Evolutionary conservation across 257 asterid species (phyloP).

Genomic region (Nicotiana paniculata): DNA sequence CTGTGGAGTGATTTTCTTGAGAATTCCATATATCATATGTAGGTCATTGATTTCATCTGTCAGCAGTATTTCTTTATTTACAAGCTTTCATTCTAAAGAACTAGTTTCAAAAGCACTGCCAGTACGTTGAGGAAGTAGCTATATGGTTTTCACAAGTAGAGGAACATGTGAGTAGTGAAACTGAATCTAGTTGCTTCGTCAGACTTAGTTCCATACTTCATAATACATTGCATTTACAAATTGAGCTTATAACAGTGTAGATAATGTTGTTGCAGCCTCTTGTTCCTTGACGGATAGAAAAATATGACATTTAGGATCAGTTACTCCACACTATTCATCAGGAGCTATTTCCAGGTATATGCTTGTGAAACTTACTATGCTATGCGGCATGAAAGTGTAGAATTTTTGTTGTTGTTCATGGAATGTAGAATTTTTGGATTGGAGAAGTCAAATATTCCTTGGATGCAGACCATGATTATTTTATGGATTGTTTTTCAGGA

Average conservation of each 20-base stretch:
- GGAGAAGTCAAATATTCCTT: background rate
- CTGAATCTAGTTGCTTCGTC: background rate
- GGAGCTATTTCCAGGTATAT: conserved; percentile 65
- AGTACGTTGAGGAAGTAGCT: background rate
- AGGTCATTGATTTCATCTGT: background rate
- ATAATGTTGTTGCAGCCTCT: background rate
- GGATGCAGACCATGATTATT: background rate
- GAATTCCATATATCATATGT: background rate
- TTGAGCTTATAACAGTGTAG: background rate
- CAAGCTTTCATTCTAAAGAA: background rate
- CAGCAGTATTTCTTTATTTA: background rate
- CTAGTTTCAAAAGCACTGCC: background rate
- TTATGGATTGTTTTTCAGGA: conserved; percentile 30
- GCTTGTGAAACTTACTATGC: background rate
- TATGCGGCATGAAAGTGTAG: background rate
- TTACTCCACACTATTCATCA: conserved; percentile 67
- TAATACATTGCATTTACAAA: background rate
- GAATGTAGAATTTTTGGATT: background rate
- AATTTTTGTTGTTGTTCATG: background rate
- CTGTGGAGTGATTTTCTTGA: background rate
- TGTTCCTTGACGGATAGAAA: conserved; percentile 44
- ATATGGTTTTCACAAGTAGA: background rate
- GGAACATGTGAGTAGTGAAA: background rate
- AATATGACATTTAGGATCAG: conserved; percentile 75
- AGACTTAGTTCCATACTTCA: background rate